Evolutionary conservation across 1,139 yeast genomes (phyloP).

Genomic region (Yamadazyma buinensis): DNA sequence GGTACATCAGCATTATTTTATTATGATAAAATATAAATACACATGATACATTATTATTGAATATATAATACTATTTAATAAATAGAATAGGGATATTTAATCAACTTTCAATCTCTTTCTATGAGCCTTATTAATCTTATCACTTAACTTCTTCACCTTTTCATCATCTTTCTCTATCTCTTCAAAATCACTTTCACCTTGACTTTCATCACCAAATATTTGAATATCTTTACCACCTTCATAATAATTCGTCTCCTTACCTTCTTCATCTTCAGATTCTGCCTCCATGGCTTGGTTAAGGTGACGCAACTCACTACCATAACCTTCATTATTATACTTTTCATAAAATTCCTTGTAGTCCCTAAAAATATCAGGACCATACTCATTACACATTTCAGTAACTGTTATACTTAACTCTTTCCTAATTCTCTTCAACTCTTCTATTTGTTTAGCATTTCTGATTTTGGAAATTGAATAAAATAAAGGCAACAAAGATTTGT

Average conservation of each 20-base stretch:
- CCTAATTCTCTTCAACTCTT: slow-evolving; percentile 54
- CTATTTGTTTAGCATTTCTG: slow-evolving; percentile 36
- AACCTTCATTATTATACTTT: slow-evolving; percentile 21
- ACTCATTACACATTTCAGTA: slow-evolving; percentile 61
- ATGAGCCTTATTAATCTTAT: slow-evolving; percentile 9
- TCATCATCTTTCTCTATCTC: background rate
- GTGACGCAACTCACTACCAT: too few species aligned
- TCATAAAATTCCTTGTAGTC: slow-evolving; percentile 45
- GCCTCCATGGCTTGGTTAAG: too few species aligned
- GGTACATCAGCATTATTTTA: too few species aligned
- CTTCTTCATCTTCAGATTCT: background rate
- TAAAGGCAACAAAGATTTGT: slow-evolving; percentile 36
- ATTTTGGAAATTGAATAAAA: slow-evolving; percentile 41
- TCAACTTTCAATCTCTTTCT: slow-evolving; percentile 8
- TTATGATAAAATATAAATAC: too few species aligned
- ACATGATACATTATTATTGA: too few species aligned
- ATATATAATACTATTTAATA: too few species aligned
- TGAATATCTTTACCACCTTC: slow-evolving; percentile 20
- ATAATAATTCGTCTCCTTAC: slow-evolving; percentile 18
- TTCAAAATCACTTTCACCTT: background rate
- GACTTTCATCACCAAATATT: slow-evolving; percentile 26
- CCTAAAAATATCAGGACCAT: slow-evolving; percentile 77
- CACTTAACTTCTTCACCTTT: slow-evolving; percentile 7
- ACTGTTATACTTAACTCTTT: slow-evolving; percentile 54
- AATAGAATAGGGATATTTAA: slow-evolving; percentile 1